phyloP scores from a whole-genome alignment of 129 eudicot species.

The Helianthus tuberosus region DNA sequence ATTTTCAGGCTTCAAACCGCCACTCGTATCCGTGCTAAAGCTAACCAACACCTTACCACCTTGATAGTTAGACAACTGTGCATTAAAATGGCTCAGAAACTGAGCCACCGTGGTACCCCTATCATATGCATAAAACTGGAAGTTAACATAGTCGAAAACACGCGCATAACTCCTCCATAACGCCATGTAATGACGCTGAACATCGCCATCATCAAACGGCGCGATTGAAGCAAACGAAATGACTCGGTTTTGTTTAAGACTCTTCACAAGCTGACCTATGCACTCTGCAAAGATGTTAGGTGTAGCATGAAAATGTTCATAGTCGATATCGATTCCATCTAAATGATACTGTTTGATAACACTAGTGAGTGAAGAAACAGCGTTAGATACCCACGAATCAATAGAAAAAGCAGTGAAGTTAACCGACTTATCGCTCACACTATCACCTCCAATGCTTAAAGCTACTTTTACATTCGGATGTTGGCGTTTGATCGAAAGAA shows the following conservation, averaged over 20 bases:
- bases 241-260: conserved; percentile 32
- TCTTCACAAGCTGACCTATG: conserved; percentile 46
- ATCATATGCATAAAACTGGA: conserved; percentile 55
- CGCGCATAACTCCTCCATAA: conserved; percentile 48
- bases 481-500: conserved; percentile 38
- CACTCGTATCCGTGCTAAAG: conserved; percentile 42
- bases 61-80: conserved; percentile 33
- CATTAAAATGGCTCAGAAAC: conserved; percentile 35
- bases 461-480: conserved; percentile 45
- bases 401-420: conserved; percentile 32
- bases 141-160: conserved; percentile 52
- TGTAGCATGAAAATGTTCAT: conserved; percentile 46
- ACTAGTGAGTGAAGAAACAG: conserved; percentile 44
- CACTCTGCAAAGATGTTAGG: conserved; percentile 41
- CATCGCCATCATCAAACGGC: conserved; percentile 43
- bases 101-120: conserved; percentile 39
- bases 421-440: conserved; percentile 25
- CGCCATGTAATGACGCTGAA: conserved; percentile 44
- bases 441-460: conserved; percentile 54
- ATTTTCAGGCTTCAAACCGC: conserved; percentile 42
- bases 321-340: conserved; percentile 55
- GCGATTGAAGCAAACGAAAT: conserved; percentile 59
- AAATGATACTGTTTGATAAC: conserved; percentile 36
- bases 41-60: conserved; percentile 54
- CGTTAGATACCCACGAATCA: conserved; percentile 51